Conservation (phyloP, 164 flowering plant species). For the Paratinospora sagittata region DNA sequence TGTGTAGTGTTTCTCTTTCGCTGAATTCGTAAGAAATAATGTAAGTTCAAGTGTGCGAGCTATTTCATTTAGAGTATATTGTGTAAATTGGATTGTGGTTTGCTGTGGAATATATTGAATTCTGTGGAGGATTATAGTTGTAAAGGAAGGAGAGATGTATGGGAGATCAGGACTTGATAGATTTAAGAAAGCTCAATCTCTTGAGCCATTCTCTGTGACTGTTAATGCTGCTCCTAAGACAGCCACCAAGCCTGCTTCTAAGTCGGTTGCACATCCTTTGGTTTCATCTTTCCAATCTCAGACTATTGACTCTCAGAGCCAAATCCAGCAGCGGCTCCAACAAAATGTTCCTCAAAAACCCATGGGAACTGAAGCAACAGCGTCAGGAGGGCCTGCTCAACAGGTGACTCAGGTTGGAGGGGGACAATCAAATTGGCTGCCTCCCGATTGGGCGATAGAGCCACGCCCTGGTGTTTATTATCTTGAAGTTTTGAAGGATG, state of each 20-base stretch:
- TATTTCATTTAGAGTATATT: neutral
- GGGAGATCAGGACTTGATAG: conserved; percentile 90
- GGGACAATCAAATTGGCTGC: conserved; percentile 89
- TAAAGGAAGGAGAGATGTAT: conserved; percentile 45
- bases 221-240: conserved; percentile 33
- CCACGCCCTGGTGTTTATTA: conserved; percentile 82
- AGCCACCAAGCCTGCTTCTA: conserved; percentile 4
- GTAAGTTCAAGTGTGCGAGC: neutral
- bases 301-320: neutral
- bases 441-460: conserved; percentile 99
- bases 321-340: neutral
- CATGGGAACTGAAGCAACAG: neutral
- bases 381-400: conserved; percentile 26
- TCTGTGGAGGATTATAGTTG: neutral
- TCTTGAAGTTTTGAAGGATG: conserved; percentile 88
- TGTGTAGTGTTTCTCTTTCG: neutral
- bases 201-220: conserved; percentile 80
- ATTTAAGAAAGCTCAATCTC: conserved; percentile 82
- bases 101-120: conserved; percentile 4
- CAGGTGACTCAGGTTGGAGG: conserved; percentile 78
- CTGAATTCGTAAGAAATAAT: conserved; percentile 4
- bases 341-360: conserved; percentile 23
- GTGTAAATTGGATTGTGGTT: neutral
- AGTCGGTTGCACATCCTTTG: conserved; percentile 4
- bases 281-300: conserved; percentile 23